These are phyloP conservation scores for Trametes pubescens DNA, from an alignment of 1,284 basidiomycete species.

Conservation along the genomic window DNA sequence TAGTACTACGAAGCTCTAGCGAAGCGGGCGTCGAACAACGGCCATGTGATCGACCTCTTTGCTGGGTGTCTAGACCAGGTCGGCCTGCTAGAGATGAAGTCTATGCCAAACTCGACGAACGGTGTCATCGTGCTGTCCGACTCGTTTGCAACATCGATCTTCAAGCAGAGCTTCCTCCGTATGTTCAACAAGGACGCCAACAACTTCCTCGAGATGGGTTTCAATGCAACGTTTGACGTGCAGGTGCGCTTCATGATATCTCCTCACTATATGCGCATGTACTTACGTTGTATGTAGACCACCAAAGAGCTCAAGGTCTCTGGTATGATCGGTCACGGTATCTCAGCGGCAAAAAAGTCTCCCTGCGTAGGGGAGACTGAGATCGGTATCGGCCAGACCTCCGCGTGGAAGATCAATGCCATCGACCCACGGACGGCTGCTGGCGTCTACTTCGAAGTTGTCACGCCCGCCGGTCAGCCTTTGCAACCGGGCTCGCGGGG, in stretches of 20 bases:
- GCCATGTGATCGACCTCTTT: conserved; percentile 95
- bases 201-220: conserved; percentile 95
- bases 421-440: conserved; percentile 90
- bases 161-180: conserved; percentile 97
- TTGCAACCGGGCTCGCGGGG: conserved; percentile 92
- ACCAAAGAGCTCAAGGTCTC: conserved; percentile 99
- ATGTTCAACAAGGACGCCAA: conserved; percentile 95
- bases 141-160: conserved; percentile 98
- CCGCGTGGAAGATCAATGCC: conserved; percentile 98
- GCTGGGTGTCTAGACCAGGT: conserved; percentile 99
- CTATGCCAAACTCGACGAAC: conserved; percentile 94
- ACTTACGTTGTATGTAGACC: conserved; percentile 61
- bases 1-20: conserved; percentile 97
- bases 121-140: conserved; percentile 97
- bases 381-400: conserved; percentile 98
- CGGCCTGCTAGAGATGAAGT: conserved; percentile 98
- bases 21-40: conserved; percentile 94
- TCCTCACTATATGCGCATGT: background rate
- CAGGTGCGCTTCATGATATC: conserved; percentile 62
- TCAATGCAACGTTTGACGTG: conserved; percentile 99
- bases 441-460: conserved; percentile 98
- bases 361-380: conserved; percentile 98
- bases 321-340: conserved; percentile 96
- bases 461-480: conserved; percentile 97
- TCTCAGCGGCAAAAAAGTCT: conserved; percentile 97